A percentile compares a stretch with the other conserved stretches of the same genome.
Evolutionary conservation across 108 stramenopile genomes (phyloP).

Genomic region (Nannochloropsis salina): DNA sequence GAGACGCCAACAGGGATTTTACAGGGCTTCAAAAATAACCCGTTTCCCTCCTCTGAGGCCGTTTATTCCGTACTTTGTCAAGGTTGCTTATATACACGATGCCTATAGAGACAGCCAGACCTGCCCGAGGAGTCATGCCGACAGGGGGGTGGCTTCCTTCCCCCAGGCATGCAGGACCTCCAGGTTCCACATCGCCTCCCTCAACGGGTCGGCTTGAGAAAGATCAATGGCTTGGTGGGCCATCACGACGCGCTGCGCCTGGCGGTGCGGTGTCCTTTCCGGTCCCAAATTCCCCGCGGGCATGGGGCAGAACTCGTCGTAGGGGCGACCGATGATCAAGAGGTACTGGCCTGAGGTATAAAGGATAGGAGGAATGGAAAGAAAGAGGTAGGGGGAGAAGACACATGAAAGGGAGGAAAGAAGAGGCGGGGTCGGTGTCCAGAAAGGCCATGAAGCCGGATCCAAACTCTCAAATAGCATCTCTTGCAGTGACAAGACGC

Average conservation of each 20-base stretch:
- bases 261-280: no score
- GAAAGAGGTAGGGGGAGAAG: not conserved
- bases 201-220: not conserved
- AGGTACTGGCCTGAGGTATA: not conserved
- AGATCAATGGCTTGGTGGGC: slow-evolving; percentile 11
- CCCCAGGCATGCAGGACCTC: not conserved
- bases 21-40: no score
- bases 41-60: no score
- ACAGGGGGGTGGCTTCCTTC: not conserved
- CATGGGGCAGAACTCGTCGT: not conserved
- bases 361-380: not conserved
- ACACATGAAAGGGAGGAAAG: not conserved
- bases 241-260: not conserved
- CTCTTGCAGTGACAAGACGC: slow-evolving; percentile 21
- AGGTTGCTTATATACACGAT: no score
- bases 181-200: not conserved
- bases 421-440: not conserved
- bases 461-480: no score
- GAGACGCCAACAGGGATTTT: no score
- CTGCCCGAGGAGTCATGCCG: no score
- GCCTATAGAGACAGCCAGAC: no score
- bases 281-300: no score
- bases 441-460: no score
- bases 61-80: no score
- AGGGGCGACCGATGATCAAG: not conserved